phyloP scores from a whole-genome alignment of 2,329 filamentous ascomycete species.

The Amauroascus verrucosus region DNA sequence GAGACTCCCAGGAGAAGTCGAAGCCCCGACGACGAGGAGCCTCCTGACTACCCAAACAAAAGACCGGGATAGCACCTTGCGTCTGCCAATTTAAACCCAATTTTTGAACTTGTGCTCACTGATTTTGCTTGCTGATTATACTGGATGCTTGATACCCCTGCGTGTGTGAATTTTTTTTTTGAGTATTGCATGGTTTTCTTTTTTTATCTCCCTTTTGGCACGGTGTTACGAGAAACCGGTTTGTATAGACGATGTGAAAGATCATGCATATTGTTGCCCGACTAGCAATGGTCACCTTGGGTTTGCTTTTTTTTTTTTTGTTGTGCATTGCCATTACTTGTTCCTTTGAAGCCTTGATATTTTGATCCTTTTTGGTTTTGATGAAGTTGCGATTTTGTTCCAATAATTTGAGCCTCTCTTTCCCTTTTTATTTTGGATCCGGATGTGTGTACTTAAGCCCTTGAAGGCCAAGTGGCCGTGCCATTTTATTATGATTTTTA shows the following conservation, averaged over 20 bases:
- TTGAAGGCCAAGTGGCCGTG: not conserved
- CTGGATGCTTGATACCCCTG: slow-evolving; percentile 8
- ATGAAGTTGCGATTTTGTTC: too few relatives aligned
- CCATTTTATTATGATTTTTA: not conserved
- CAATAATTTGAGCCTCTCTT: not conserved
- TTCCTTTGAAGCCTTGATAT: too few relatives aligned
- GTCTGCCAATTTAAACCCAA: not conserved
- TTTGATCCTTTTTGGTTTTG: not conserved
- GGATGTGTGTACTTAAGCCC: not conserved
- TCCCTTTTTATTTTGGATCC: not conserved
- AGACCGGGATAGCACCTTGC: slow-evolving; percentile 4
- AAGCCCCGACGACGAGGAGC: slow-evolving; percentile 10
- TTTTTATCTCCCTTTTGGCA: not conserved
- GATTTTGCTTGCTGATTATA: not conserved
- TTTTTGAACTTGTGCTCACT: not conserved
- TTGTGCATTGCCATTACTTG: not conserved
- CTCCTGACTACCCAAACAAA: slow-evolving; percentile 4
- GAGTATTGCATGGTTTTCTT: not conserved
- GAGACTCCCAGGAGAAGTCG: slow-evolving; percentile 2
- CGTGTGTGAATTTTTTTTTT: slow-evolving; percentile 1
- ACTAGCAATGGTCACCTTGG: not conserved
- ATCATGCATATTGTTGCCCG: not conserved
- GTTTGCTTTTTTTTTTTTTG: not conserved
- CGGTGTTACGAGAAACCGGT: slow-evolving; percentile 1
- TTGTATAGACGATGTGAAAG: not conserved